These are phyloP conservation scores for Meira miltonrushii DNA, from an alignment of 1,284 basidiomycete genomes.

Conservation along the genomic window DNA sequence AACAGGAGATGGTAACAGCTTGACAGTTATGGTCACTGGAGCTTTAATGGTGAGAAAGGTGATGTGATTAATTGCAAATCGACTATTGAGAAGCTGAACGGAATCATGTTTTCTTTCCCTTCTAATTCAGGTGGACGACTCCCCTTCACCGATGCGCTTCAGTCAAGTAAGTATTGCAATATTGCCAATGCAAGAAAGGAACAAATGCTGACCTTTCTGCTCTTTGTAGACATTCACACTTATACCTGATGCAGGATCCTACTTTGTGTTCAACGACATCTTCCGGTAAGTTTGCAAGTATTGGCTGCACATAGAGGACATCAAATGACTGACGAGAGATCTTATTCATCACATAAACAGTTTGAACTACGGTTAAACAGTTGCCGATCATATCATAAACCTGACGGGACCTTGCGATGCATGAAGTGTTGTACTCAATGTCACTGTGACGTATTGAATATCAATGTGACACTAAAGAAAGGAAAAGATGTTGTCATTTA, in stretches of 20 bases:
- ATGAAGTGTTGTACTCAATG: too few relatives aligned
- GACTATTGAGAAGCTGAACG: neutral
- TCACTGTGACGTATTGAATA: too few relatives aligned
- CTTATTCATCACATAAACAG: too few relatives aligned
- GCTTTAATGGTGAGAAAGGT: constrained; percentile 57
- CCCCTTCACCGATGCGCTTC: constrained; percentile 30
- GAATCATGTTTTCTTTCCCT: neutral
- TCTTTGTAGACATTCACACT: constrained; percentile 68
- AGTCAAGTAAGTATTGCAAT: constrained; percentile 12
- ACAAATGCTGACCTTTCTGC: too few relatives aligned
- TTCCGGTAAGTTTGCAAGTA: constrained; percentile 24
- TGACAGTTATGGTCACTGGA: constrained; percentile 86
- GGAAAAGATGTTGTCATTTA: too few relatives aligned
- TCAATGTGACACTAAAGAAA: too few relatives aligned
- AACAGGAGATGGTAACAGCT: constrained; percentile 63
- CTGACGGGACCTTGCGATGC: too few relatives aligned
- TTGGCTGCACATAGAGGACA: neutral
- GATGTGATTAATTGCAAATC: neutral
- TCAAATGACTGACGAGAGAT: too few relatives aligned
- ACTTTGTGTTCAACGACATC: constrained; percentile 68
- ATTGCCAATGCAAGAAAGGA: too few relatives aligned
- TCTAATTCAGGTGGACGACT: constrained; percentile 25
- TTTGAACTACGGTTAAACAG: constrained; percentile 2
- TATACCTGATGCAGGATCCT: constrained; percentile 68
- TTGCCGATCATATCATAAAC: too few relatives aligned